Percentiles rank a stretch among this genome's conserved stretches.
Conservation (phyloP, 139 green algal species). For the Chlamydomonas sp. region DNA sequence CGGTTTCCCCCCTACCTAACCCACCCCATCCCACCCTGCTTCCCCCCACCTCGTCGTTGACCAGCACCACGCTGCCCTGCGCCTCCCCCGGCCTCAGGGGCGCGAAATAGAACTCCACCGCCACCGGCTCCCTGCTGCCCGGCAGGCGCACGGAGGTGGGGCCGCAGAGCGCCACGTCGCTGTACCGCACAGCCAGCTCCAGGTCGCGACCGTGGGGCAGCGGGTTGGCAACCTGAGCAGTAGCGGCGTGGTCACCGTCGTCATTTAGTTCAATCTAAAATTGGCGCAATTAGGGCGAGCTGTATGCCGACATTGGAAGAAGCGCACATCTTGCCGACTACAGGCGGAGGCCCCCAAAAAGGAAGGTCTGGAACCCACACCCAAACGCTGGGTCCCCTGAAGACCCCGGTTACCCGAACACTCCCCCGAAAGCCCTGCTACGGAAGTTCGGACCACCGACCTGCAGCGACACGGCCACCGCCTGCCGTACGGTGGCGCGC, state of each 20-base stretch:
- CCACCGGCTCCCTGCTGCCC: not conserved
- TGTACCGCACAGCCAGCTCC: slow-evolving; percentile 56
- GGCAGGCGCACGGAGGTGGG: slow-evolving; percentile 47
- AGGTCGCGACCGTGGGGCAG: slow-evolving; percentile 41
- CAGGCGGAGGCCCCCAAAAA: not conserved
- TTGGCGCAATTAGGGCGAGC: not conserved
- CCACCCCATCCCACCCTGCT: too few species aligned
- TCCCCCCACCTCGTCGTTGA: slow-evolving; percentile 62
- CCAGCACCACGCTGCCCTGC: slow-evolving; percentile 56
- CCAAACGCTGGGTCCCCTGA: too few species aligned
- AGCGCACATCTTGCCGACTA: too few species aligned
- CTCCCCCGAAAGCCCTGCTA: not conserved
- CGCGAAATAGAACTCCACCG: slow-evolving; percentile 69
- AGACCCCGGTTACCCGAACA: not conserved
- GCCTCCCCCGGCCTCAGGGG: slow-evolving; percentile 55
- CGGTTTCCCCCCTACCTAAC: too few species aligned
- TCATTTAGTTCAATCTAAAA: too few species aligned
- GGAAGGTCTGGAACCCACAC: too few species aligned
- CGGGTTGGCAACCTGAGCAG: slow-evolving; percentile 55
- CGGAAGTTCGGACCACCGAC: not conserved
- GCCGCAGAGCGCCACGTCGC: slow-evolving; percentile 52
- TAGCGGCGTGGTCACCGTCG: too few species aligned
- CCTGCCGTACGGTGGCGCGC: slow-evolving; percentile 53
- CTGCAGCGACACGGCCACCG: slow-evolving; percentile 36
- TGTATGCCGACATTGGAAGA: too few species aligned